Conservation (phyloP, 768 basidiomycete genomes). For the Suillus bovinus region DNA sequence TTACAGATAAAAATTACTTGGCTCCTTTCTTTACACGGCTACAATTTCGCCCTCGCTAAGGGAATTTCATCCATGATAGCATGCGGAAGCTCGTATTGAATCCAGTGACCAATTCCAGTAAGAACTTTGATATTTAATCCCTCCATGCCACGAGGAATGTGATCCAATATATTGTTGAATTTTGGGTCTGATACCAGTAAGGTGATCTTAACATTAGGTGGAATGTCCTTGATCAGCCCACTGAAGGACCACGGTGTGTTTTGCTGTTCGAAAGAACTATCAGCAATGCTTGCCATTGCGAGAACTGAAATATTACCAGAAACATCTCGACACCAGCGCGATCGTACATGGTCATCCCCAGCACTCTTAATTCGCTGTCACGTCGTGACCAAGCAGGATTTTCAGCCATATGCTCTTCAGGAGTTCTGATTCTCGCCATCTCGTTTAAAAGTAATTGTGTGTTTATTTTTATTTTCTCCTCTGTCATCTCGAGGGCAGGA, state of each 20-base stretch:
- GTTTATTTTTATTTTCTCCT: neutral
- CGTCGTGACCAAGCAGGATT: neutral
- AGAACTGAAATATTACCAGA: neutral
- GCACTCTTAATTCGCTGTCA: neutral
- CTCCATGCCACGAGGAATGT: neutral
- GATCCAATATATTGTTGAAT: neutral
- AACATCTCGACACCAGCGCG: neutral
- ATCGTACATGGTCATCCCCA: neutral
- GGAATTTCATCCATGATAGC: constrained; percentile 8
- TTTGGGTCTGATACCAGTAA: neutral
- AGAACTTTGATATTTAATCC: neutral
- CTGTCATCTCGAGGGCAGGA: neutral
- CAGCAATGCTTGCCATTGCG: neutral
- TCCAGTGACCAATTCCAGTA: neutral
- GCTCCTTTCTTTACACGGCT: neutral
- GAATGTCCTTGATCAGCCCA: neutral
- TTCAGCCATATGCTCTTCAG: neutral
- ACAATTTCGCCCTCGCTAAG: neutral
- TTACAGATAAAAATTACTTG: neutral
- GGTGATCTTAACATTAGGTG: neutral
- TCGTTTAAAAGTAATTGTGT: neutral
- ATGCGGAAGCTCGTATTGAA: constrained; percentile 11
- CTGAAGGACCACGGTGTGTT: neutral
- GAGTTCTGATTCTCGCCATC: neutral
- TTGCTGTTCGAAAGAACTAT: neutral